Evolutionary conservation across 1,139 yeast species (phyloP).

Genomic region (Petasospora rhodanensis): DNA sequence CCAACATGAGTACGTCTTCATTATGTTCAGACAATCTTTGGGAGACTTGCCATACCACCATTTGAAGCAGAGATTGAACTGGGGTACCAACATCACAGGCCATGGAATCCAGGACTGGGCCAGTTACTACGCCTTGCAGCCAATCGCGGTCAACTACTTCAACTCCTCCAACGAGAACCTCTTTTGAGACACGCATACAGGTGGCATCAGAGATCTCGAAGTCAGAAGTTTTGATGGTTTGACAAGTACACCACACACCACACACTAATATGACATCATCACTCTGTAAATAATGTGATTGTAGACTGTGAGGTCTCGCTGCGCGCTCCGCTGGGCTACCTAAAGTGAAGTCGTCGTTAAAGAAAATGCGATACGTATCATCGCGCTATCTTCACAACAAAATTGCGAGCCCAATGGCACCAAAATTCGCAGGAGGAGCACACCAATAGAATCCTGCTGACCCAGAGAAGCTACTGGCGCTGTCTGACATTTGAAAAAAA

Average conservation of each 20-base stretch:
- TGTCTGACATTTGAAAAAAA: not conserved
- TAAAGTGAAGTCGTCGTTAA: too few species aligned
- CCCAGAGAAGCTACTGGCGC: not conserved
- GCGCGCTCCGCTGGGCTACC: too few species aligned
- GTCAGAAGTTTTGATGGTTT: too few species aligned
- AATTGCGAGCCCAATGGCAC: too few species aligned
- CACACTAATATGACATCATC: not conserved
- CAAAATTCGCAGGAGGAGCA: too few species aligned
- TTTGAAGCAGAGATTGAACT: conserved; percentile 57
- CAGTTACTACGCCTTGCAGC: conserved; percentile 53
- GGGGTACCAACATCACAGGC: conserved; percentile 81
- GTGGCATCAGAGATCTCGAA: not conserved
- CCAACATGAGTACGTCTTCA: conserved; percentile 73
- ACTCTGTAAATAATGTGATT: too few species aligned
- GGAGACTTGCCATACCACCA: conserved; percentile 18
- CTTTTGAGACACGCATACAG: conserved; percentile 1
- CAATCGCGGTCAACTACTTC: conserved; percentile 77
- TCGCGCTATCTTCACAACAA: too few species aligned
- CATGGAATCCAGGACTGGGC: conserved; percentile 79
- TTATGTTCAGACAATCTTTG: conserved; percentile 62
- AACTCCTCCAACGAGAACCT: conserved; percentile 9
- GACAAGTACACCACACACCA: too few species aligned
- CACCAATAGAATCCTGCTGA: too few species aligned
- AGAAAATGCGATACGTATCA: too few species aligned
- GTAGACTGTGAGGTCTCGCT: too few species aligned